These are phyloP conservation scores for Oryza australiensis DNA, from an alignment of 176 grass and related monocot genomes.

Conservation along the genomic window DNA sequence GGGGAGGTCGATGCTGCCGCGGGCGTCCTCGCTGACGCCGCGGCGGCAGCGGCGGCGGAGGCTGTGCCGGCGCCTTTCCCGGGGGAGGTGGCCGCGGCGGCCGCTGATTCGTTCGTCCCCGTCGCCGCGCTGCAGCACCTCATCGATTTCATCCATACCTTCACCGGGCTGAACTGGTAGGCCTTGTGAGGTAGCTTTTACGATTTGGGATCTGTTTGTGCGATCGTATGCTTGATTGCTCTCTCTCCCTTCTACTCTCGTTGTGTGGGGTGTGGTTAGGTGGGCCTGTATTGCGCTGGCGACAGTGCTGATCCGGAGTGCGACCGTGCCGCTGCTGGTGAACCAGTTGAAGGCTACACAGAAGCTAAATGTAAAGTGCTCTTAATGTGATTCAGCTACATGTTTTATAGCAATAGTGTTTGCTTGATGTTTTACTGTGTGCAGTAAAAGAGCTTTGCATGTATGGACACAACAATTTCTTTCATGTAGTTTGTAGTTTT, in stretches of 20 bases:
- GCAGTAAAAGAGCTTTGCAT: neutral
- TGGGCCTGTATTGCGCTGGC: slow-evolving; percentile 84
- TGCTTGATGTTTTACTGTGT: slow-evolving; percentile 7
- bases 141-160: slow-evolving; percentile 69
- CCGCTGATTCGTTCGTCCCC: slow-evolving; percentile 62
- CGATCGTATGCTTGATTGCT: slow-evolving; percentile 28
- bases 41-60: slow-evolving; percentile 46
- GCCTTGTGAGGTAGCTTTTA: slow-evolving; percentile 9
- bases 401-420: slow-evolving; percentile 19
- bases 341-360: slow-evolving; percentile 60
- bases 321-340: slow-evolving; percentile 66
- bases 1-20: neutral
- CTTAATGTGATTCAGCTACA: slow-evolving; percentile 14
- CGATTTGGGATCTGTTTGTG: slow-evolving; percentile 27
- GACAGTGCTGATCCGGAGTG: slow-evolving; percentile 71
- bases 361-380: slow-evolving; percentile 64
- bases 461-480: neutral
- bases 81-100: slow-evolving; percentile 89
- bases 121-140: slow-evolving; percentile 84
- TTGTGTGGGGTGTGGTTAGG: slow-evolving; percentile 51
- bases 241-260: neutral
- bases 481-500: neutral
- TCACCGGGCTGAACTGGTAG: slow-evolving; percentile 86
- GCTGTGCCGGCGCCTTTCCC: slow-evolving; percentile 63
- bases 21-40: neutral